Evolutionary conservation across 371 early-diverging fungal genomes (phyloP), one percentile per base, ranked within the genome.

Genomic region (Rhizomucor pusillus): DNA sequence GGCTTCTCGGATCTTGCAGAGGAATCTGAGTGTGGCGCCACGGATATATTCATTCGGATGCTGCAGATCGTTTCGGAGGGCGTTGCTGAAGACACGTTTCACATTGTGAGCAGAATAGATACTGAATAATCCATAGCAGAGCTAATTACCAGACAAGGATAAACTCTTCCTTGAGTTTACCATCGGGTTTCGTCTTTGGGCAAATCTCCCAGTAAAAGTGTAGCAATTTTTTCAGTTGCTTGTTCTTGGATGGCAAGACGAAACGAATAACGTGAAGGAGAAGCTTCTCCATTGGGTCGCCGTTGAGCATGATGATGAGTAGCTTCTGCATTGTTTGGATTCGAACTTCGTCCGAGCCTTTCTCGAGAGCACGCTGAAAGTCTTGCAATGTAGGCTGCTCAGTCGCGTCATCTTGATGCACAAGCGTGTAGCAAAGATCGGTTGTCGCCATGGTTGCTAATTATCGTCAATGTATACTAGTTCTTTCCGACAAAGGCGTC

Each of bases 41-140:
- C 99, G 88, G 57, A 99, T 93, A 69, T 90, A 99, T 80, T 99
- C 99, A 76, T 99, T 99, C 22, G 99, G 98, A 75, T 95, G 94
- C 69, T 91, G 93, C 37, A 99, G 78, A 75, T 99, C 99, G 63
- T 95, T 98, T 69, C 94, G 79, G 49, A 99, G 81, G 47, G 97
- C 93, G 68, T 99, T 99, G 73, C 91, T 90, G 69, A 14, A 36
- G n/a, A 47, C n/a, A 25, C 9, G 10, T 11, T 52, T 22, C 16
- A 12, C 6, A 19, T 35, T 34, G 18, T 18, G 18, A 19, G 12
- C 39, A 16, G 16, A 22, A 33, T 18, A 13, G 35, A 19, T 34
- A 49, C 7, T 24, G 22, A 47, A 22, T 48, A 50, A 39, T 25
- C 10, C 10, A 34, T 16, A 37, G 25, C 40, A 14, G 33, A 29